These are phyloP conservation scores for Oropetium thomaeum DNA, from an alignment of 176 grass and related monocot species.

Conservation along the genomic window DNA sequence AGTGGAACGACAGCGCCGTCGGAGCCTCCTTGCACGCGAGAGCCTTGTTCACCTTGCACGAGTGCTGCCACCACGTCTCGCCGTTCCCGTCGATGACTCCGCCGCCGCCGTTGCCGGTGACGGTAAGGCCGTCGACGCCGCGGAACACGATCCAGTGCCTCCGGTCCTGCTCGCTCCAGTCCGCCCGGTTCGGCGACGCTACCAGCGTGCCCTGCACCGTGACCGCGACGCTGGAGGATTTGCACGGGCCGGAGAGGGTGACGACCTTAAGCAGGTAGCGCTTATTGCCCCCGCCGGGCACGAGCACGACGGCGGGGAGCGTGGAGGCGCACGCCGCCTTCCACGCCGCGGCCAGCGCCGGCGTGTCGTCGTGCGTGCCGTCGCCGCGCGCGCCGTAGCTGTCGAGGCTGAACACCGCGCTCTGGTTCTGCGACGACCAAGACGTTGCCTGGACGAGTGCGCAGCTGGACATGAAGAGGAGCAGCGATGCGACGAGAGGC, in stretches of 20 bases:
- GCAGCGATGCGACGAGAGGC: background rate
- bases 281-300: constrained; percentile 49
- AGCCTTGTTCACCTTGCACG: constrained; percentile 65
- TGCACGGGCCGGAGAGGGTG: constrained; percentile 64
- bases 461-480: background rate
- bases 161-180: constrained; percentile 38
- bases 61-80: constrained; percentile 65
- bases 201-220: constrained; percentile 55
- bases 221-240: constrained; percentile 45
- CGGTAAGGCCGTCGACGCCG: constrained; percentile 19
- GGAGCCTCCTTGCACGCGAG: constrained; percentile 69
- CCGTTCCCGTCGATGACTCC: constrained; percentile 74
- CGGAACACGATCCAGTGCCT: constrained; percentile 61
- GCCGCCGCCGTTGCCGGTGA: constrained; percentile 70
- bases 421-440: constrained; percentile 29
- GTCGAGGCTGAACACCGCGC: constrained; percentile 54
- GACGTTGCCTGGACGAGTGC: background rate
- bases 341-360: constrained; percentile 56
- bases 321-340: constrained; percentile 51
- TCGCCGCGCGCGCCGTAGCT: constrained; percentile 52
- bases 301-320: constrained; percentile 38
- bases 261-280: constrained; percentile 51
- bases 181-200: constrained; percentile 36
- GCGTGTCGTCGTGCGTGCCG: constrained; percentile 51
- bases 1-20: constrained; percentile 36